These are phyloP conservation scores for Auriscalpium microsporum DNA, from an alignment of 768 basidiomycete species.

Conservation along the genomic window DNA sequence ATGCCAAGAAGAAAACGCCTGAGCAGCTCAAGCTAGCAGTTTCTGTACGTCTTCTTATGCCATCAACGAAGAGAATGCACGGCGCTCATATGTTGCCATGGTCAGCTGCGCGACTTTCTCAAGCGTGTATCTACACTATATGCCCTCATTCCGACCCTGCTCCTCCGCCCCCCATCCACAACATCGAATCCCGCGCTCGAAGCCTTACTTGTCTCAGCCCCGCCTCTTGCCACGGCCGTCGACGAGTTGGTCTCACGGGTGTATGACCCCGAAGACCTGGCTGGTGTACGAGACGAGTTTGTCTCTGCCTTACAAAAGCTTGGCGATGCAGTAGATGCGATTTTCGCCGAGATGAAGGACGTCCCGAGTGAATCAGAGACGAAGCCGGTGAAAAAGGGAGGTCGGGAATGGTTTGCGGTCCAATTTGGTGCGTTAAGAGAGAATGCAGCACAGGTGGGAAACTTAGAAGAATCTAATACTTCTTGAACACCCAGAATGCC, in stretches of 20 bases:
- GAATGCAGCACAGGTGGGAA: too few species aligned
- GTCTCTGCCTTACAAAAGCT: slow-evolving; percentile 3
- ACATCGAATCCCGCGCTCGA: slow-evolving; percentile 6
- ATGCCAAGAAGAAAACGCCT: background rate
- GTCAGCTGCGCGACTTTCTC: slow-evolving; percentile 4
- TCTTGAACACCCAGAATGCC: too few species aligned
- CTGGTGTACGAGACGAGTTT: slow-evolving; percentile 6
- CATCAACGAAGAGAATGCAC: background rate
- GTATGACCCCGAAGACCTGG: slow-evolving; percentile 1
- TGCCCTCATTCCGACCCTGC: background rate
- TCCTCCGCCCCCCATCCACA: background rate
- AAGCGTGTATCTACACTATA: slow-evolving; percentile 3
- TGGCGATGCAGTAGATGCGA: slow-evolving; percentile 3
- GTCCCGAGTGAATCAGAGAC: too few species aligned
- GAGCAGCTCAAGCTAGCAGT: slow-evolving; percentile 9
- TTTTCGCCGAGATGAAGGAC: background rate
- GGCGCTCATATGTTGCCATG: background rate
- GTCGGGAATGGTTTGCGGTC: too few species aligned
- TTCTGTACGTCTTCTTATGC: slow-evolving; percentile 1
- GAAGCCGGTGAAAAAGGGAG: too few species aligned
- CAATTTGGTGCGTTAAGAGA: too few species aligned
- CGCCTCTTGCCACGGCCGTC: slow-evolving; percentile 6
- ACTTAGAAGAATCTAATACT: too few species aligned
- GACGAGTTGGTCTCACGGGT: slow-evolving; percentile 10
- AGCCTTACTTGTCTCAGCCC: slow-evolving; percentile 6